Percentiles rank a stretch among this genome's conserved stretches.
Evolutionary conservation across 257 asterid species (phyloP).

Genomic region (Penstemon newberryi): DNA sequence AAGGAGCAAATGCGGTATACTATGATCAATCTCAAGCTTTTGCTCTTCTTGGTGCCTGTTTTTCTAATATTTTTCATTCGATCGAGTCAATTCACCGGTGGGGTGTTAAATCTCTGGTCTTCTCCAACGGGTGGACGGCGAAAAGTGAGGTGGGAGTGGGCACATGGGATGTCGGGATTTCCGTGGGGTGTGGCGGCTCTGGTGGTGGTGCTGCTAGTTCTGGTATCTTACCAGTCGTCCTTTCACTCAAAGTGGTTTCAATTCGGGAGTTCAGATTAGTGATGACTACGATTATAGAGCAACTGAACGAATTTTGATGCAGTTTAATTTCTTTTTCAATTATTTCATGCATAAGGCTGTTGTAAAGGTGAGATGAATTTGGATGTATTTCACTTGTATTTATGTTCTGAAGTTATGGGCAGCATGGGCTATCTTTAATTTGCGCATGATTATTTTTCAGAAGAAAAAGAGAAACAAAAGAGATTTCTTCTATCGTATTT

Average conservation of each 20-base stretch:
- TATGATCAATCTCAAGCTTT: constrained; percentile 42
- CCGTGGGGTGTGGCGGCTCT: constrained; percentile 62
- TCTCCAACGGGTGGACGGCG: constrained; percentile 29
- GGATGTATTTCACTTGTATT: neutral
- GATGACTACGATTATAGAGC: neutral
- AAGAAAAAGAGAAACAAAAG: no score
- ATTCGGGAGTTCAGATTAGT: constrained; percentile 37
- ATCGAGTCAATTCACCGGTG: constrained; percentile 29
- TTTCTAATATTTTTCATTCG: constrained; percentile 41
- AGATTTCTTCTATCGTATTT: no score
- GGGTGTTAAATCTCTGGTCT: constrained; percentile 36
- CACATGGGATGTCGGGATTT: constrained; percentile 38
- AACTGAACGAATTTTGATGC: no score
- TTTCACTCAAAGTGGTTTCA: constrained; percentile 60
- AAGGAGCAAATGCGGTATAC: constrained; percentile 46
- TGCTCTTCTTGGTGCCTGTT: constrained; percentile 48
- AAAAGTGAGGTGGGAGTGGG: constrained; percentile 22
- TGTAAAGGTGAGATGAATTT: neutral
- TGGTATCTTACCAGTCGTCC: constrained; percentile 61
- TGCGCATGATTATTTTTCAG: neutral
- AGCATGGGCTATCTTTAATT: constrained; percentile 28
- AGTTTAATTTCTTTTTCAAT: no score
- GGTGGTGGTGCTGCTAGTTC: constrained; percentile 48
- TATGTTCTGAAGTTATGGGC: constrained; percentile 15
- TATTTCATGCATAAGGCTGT: neutral